Percentiles rank a stretch among this genome's conserved stretches.
Conservation (phyloP, 2,329 filamentous ascomycete species). For the Penicillium sp. region DNA sequence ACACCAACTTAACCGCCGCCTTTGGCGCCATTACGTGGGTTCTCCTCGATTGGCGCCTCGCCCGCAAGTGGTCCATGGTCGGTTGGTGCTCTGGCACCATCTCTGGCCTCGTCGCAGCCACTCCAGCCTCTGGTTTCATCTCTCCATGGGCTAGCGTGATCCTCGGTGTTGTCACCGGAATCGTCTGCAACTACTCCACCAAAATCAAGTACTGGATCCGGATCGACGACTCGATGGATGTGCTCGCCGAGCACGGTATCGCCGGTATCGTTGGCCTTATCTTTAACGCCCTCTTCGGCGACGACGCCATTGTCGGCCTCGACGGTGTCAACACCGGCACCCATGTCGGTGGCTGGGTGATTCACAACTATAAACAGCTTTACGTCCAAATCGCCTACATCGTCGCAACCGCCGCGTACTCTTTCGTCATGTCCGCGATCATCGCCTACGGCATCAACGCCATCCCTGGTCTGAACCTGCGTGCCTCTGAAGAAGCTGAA, state of each 20-base stretch:
- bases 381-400: slow-evolving; percentile 70
- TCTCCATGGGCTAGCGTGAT: slow-evolving; percentile 62
- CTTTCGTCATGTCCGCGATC: slow-evolving; percentile 65
- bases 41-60: slow-evolving; percentile 89
- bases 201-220: slow-evolving; percentile 77
- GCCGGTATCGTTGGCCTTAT: slow-evolving; percentile 79
- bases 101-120: slow-evolving; percentile 82
- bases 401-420: slow-evolving; percentile 62
- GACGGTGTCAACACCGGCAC: slow-evolving; percentile 60
- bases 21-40: slow-evolving; percentile 93
- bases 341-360: slow-evolving; percentile 64
- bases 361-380: slow-evolving; percentile 68
- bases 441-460: slow-evolving; percentile 71
- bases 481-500: slow-evolving; percentile 65
- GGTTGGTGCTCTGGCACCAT: slow-evolving; percentile 91
- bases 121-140: slow-evolving; percentile 78
- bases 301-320: slow-evolving; percentile 70
- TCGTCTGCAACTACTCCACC: slow-evolving; percentile 79
- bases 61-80: slow-evolving; percentile 91
- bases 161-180: slow-evolving; percentile 60
- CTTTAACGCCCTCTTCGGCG: slow-evolving; percentile 73
- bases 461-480: slow-evolving; percentile 67
- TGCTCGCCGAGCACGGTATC: slow-evolving; percentile 85
- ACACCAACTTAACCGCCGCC: slow-evolving; percentile 89
- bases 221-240: slow-evolving; percentile 83